Base-by-base conservation (phyloP, 2,329 filamentous ascomycete genomes). In the Tolypocladium cylindrosporum region DNA sequence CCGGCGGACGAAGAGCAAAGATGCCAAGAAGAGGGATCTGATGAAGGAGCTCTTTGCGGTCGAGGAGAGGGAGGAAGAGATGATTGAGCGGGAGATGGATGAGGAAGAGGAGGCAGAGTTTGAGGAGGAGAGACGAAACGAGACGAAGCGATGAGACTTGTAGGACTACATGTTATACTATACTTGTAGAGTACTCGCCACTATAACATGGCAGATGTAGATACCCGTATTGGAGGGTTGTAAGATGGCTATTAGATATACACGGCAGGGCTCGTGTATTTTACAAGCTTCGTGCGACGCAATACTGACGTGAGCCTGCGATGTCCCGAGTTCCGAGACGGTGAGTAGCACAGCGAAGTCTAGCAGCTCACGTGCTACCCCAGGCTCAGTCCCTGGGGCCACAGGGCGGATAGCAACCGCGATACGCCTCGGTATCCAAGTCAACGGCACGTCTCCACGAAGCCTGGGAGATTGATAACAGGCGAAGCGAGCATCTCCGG, bases 1-100 rank as follows among this genome's bases (percentile, higher is more conserved):
- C 61, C 68, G 75, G 60, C 68, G 75, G 60, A 72, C 71, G 9
- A 81, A 77, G 70, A 70, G 73, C 57, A 60, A 75, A 67, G 68
- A 72, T 65, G 68, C 63, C 61, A 70, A 65, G 63, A 65, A 72
- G 55, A 67, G 70, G 36, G 73, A 76, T 19, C 56, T 78, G 39
- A 50, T 80, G 59, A 64, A 73, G 57, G 73, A 80, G 65, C 60
- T 76, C 42, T 62, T 72, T 24, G 66, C 71, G 45, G 69, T 68
- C 2, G 72, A 76, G 42, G 65, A 66, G 34, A 64, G 64, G 27
- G 70, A 68, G 54, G 69, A 73, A 56, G 58, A 58, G 11, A 62
- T 65, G 53, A 65, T 72, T 45, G 67, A 65, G 36, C 61, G 60
- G 54, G 67, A 73, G 61, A 65, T 73, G 57, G 70, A 70, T 1